A percentile compares a stretch with the other conserved stretches of the same genome.
Conservation (phyloP, 1,284 basidiomycete genomes). For the Vanrija sp. region DNA sequence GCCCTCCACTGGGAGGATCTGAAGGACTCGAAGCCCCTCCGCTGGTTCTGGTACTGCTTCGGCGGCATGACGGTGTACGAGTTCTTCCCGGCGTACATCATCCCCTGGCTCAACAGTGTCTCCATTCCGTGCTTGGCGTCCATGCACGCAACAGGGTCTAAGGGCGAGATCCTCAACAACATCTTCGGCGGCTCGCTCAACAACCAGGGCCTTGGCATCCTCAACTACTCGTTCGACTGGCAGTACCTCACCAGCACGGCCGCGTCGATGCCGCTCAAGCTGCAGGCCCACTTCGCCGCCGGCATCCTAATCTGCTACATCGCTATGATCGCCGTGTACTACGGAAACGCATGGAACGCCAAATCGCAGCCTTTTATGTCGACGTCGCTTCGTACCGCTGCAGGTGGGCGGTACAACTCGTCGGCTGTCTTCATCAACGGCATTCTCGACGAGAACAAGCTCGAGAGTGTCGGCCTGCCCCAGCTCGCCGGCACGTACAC, state of each 20-base stretch:
- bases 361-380: constrained; percentile 17
- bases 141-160: constrained; percentile 53
- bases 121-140: constrained; percentile 51
- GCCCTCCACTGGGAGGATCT: constrained; percentile 38
- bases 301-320: constrained; percentile 29
- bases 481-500: constrained; percentile 53
- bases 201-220: constrained; percentile 37
- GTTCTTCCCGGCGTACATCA: constrained; percentile 54
- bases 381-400: constrained; percentile 14
- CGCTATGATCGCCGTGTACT: constrained; percentile 32
- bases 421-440: constrained; percentile 33
- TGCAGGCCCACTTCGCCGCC: constrained; percentile 30
- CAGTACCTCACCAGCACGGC: constrained; percentile 31
- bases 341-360: constrained; percentile 24
- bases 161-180: constrained; percentile 25
- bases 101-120: constrained; percentile 35
- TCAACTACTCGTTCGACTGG: constrained; percentile 37
- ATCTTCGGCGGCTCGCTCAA: constrained; percentile 34
- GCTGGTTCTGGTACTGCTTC: constrained; percentile 58
- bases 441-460: constrained; percentile 22
- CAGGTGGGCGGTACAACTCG: constrained; percentile 49
- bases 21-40: constrained; percentile 57
- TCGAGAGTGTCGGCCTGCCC: constrained; percentile 30
- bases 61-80: constrained; percentile 22
- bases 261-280: constrained; percentile 29